These are phyloP conservation scores for Wallacemonas sp. DNA, from an alignment of 208 protist species.

Conservation along the genomic window DNA sequence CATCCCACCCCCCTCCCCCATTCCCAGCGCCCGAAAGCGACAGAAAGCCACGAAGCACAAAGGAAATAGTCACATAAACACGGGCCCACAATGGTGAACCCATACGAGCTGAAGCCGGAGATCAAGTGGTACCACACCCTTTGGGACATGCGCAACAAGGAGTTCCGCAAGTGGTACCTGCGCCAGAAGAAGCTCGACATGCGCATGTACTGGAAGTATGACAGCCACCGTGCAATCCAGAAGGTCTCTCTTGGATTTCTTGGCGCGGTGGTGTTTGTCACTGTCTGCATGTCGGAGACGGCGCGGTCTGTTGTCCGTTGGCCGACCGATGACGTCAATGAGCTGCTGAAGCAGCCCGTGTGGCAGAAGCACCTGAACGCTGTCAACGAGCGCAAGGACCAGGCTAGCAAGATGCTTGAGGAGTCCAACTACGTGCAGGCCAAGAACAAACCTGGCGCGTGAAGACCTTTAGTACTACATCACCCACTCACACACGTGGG, in stretches of 20 bases:
- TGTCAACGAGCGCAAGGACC: slow-evolving; percentile 65
- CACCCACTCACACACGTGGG: too few relatives aligned
- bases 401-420: slow-evolving; percentile 71
- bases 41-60: not conserved
- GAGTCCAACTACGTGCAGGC: slow-evolving; percentile 71
- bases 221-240: slow-evolving; percentile 59
- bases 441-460: slow-evolving; percentile 53
- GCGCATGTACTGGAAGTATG: slow-evolving; percentile 74
- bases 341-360: slow-evolving; percentile 67
- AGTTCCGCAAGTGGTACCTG: slow-evolving; percentile 64
- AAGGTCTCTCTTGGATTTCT: slow-evolving; percentile 49
- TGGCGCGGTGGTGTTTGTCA: slow-evolving; percentile 39
- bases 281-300: slow-evolving; percentile 52
- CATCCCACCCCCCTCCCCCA: not conserved
- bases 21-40: not conserved
- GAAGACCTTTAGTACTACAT: slow-evolving; percentile 9
- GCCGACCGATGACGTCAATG: slow-evolving; percentile 79
- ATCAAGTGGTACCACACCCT: slow-evolving; percentile 72
- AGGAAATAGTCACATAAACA: not conserved
- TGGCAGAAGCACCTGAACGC: slow-evolving; percentile 72
- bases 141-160: slow-evolving; percentile 71
- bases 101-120: slow-evolving; percentile 59
- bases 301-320: slow-evolving; percentile 55
- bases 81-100: slow-evolving; percentile 37
- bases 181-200: slow-evolving; percentile 41